phyloP scores from a whole-genome alignment of 2,329 filamentous ascomycete genomes.

The Phaeomoniella chlamydospora region DNA sequence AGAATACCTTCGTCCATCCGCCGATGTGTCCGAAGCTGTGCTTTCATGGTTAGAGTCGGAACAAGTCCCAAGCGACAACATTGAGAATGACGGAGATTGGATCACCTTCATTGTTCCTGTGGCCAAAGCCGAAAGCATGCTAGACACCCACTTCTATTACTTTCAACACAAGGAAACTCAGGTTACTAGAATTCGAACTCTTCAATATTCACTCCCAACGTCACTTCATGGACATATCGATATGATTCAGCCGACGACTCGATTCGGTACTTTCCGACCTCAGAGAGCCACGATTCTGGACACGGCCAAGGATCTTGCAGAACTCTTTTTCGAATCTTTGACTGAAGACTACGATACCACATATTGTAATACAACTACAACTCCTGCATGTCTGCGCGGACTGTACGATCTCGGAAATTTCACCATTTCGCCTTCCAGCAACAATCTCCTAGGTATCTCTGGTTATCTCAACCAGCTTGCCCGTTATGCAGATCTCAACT shows the following conservation, averaged over 20 bases:
- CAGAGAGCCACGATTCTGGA: conserved; percentile 22
- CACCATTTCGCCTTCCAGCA: conserved; percentile 16
- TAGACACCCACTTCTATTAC: conserved; percentile 42
- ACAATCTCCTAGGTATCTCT: conserved; percentile 28
- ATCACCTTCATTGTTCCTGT: conserved; percentile 42
- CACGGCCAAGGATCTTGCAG: conserved; percentile 1
- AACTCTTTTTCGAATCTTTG: conserved; percentile 5
- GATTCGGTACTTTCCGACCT: conserved; percentile 38
- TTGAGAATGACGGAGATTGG: conserved; percentile 44
- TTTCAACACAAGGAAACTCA: conserved; percentile 33
- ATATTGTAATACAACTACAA: conserved; percentile 26
- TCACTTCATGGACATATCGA: conserved; percentile 40
- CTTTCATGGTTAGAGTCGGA: conserved; percentile 40
- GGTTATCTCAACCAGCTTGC: conserved; percentile 38
- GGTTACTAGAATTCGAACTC: conserved; percentile 35
- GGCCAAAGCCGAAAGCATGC: conserved; percentile 36
- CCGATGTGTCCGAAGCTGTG: conserved; percentile 33
- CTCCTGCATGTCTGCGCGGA: conserved; percentile 32
- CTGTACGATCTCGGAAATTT: conserved; percentile 34
- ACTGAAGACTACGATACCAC: conserved; percentile 10
- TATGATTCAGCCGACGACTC: conserved; percentile 51
- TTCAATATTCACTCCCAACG: conserved; percentile 48
- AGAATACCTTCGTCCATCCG: conserved; percentile 35
- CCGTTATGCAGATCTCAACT: conserved; percentile 37
- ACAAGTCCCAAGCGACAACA: conserved; percentile 28